Evolutionary conservation across 148 eudicot species (phyloP).

Genomic region (Gaultheria prostrata): DNA sequence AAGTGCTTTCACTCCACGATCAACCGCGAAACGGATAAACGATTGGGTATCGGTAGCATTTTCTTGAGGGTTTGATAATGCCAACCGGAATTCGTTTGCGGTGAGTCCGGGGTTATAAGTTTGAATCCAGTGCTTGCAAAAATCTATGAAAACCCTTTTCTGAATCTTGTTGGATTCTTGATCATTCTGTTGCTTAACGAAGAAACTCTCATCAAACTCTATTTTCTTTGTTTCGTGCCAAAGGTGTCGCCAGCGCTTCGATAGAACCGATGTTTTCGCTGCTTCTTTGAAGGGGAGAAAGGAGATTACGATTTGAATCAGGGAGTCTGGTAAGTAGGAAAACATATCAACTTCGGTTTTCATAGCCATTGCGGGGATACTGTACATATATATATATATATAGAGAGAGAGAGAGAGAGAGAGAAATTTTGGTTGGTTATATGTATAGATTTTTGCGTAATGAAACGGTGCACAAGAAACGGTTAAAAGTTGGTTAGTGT

Average conservation of each 20-base stretch:
- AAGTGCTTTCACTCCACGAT: constrained; percentile 18
- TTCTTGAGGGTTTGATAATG: constrained; percentile 24
- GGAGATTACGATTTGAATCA: constrained; percentile 29
- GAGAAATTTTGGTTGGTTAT: not conserved
- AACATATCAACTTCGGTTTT: not conserved
- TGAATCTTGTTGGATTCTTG: not conserved
- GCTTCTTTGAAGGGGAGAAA: constrained; percentile 42
- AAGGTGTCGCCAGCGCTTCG: constrained; percentile 21
- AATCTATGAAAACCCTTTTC: constrained; percentile 12
- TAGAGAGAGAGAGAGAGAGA: too few relatives aligned
- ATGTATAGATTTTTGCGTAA: not conserved
- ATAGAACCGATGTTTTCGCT: constrained; percentile 23
- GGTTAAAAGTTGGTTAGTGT: not conserved
- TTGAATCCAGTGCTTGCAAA: constrained; percentile 8
- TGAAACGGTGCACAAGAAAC: not conserved
- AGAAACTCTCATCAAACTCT: constrained; percentile 25
- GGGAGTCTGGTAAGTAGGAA: constrained; percentile 19
- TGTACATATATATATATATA: too few relatives aligned
- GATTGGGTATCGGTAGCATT: not conserved
- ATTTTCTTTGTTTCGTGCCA: constrained; percentile 23
- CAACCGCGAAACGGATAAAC: constrained; percentile 19
- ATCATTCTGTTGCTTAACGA: not conserved
- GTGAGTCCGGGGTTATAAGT: not conserved
- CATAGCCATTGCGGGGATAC: not conserved
- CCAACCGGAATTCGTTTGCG: constrained; percentile 15